Conservation (phyloP, 495 filamentous ascomycete genomes). For the Recurvomyces mirabilis region DNA sequence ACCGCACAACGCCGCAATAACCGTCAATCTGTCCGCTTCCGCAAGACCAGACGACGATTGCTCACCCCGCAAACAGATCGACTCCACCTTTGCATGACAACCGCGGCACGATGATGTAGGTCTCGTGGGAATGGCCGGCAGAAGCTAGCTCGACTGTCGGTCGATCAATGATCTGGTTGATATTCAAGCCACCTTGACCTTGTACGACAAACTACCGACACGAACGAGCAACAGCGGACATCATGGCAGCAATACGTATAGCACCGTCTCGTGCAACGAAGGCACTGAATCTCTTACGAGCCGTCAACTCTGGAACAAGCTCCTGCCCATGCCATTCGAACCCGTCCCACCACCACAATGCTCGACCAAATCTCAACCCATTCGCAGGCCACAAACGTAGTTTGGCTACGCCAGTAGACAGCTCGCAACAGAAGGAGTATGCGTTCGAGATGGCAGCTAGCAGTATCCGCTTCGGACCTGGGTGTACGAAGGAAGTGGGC, state of each 20-base stretch:
- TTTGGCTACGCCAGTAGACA: conserved; percentile 63
- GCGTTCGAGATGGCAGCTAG: conserved; percentile 97
- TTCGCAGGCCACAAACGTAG: conserved; percentile 42
- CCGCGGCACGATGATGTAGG: too few relatives aligned
- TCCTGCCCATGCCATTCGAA: conserved; percentile 88
- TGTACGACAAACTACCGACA: too few relatives aligned
- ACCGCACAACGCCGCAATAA: too few relatives aligned
- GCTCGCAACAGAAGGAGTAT: conserved; percentile 75
- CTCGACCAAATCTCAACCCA: conserved; percentile 16
- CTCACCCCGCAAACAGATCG: too few relatives aligned
- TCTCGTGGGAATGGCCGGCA: too few relatives aligned
- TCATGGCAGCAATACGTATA: conserved; percentile 23
- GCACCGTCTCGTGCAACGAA: conserved; percentile 55
- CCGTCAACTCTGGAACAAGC: conserved; percentile 81
- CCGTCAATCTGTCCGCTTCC: too few relatives aligned
- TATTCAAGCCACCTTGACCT: too few relatives aligned
- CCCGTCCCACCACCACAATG: conserved; percentile 47
- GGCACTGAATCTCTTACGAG: conserved; percentile 72
- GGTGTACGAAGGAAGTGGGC: conserved; percentile 91
- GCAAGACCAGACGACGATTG: too few relatives aligned
- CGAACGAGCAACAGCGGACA: too few relatives aligned
- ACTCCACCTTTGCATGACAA: too few relatives aligned
- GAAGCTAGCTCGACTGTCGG: too few relatives aligned
- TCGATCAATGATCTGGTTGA: too few relatives aligned
- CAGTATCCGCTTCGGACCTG: conserved; percentile 84